These are phyloP conservation scores for Scenedesmus sp. DNA, from an alignment of 163 green algal species.

Conservation along the genomic window DNA sequence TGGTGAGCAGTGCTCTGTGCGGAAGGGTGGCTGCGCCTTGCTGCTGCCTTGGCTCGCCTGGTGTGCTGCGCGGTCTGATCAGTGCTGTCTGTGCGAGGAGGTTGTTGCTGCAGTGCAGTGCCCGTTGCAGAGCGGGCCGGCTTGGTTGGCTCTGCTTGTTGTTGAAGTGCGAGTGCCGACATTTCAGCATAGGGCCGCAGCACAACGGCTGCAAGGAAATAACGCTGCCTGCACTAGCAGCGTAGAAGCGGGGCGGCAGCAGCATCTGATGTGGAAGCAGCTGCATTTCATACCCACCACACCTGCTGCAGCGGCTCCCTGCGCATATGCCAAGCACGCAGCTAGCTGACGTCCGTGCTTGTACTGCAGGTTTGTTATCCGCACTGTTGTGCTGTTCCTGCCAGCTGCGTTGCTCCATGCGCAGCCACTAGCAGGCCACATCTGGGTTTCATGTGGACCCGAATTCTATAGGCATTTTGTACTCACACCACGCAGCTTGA, in stretches of 20 bases:
- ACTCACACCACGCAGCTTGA: not conserved
- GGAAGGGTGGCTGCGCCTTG: not conserved
- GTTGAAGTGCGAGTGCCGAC: not conserved
- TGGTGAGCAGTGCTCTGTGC: not conserved
- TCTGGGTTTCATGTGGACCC: not conserved
- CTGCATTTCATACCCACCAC: slow-evolving; percentile 34
- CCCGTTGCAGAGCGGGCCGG: not conserved
- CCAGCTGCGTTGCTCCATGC: not conserved
- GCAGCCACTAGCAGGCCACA: not conserved
- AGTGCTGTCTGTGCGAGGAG: not conserved
- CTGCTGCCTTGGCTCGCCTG: not conserved
- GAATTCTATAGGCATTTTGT: not conserved
- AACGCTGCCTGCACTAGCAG: not conserved
- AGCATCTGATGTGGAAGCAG: not conserved
- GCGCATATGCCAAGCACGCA: not conserved
- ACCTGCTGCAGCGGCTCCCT: not conserved
- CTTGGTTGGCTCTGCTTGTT: not conserved
- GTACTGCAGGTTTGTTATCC: not conserved
- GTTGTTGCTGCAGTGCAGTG: not conserved
- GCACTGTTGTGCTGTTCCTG: not conserved
- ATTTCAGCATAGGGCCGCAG: not conserved
- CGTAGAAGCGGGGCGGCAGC: slow-evolving; percentile 17
- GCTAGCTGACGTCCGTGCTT: not conserved
- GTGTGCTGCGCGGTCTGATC: not conserved
- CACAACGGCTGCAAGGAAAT: not conserved